Evolutionary conservation across 2,329 filamentous ascomycete species (phyloP).

Genomic region (Metarhizium brunneum): DNA sequence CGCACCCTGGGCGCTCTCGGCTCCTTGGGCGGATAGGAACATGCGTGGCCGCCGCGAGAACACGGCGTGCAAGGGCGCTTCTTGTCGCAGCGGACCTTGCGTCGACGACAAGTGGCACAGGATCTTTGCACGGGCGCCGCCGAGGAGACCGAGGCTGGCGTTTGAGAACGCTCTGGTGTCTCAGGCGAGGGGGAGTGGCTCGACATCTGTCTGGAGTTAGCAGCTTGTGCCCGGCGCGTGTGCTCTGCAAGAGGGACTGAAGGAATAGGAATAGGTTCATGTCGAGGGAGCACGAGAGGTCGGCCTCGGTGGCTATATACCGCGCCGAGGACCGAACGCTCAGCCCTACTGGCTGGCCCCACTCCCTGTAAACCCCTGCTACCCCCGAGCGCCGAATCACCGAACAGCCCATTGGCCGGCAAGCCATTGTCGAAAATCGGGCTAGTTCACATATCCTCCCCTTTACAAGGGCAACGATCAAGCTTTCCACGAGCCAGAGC

Average conservation of each 20-base stretch:
- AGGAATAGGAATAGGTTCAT: neutral
- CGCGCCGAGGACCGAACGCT: neutral
- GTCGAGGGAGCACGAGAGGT: neutral
- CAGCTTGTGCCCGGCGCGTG: neutral
- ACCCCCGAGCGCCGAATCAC: neutral
- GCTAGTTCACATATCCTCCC: too few species aligned
- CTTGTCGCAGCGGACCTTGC: slow-evolving; percentile 67
- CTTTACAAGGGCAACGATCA: neutral
- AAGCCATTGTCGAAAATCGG: neutral
- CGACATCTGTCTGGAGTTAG: neutral
- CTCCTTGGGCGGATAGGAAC: slow-evolving; percentile 19
- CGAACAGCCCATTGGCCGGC: neutral
- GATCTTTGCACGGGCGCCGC: slow-evolving; percentile 15
- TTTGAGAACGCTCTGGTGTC: neutral
- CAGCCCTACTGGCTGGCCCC: neutral
- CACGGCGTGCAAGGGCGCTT: slow-evolving; percentile 62
- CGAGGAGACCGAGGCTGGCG: neutral
- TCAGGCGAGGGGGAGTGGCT: neutral
- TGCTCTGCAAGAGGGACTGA: neutral
- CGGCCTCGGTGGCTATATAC: slow-evolving; percentile 1
- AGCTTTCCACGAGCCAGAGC: neutral
- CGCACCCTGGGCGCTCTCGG: slow-evolving; percentile 15
- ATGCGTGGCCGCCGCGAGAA: slow-evolving; percentile 31
- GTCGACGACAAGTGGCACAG: slow-evolving; percentile 32
- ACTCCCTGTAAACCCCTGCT: neutral